These are phyloP conservation scores for Wickerhamomyces pijperi DNA, from an alignment of 805 yeast genomes.

Conservation along the genomic window DNA sequence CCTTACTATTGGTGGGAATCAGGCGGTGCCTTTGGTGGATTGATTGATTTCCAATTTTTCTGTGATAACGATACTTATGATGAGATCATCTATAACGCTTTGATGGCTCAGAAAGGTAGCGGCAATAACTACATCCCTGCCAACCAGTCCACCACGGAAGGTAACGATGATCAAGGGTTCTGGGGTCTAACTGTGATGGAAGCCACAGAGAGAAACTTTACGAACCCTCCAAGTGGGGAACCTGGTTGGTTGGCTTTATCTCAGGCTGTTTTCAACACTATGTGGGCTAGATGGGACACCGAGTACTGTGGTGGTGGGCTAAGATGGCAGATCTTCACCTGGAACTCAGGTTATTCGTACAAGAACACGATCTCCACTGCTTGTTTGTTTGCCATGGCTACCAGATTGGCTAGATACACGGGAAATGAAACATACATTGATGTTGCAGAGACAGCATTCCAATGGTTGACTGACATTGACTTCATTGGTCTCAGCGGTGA, in stretches of 20 bases:
- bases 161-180: slow-evolving; percentile 68
- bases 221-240: slow-evolving; percentile 34
- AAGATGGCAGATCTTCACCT: slow-evolving; percentile 64
- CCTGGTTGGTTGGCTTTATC: slow-evolving; percentile 49
- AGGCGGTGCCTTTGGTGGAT: slow-evolving; percentile 65
- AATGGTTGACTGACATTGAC: slow-evolving; percentile 43
- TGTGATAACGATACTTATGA: slow-evolving; percentile 64
- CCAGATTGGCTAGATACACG: slow-evolving; percentile 53
- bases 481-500: slow-evolving; percentile 28
- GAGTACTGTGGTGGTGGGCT: slow-evolving; percentile 50
- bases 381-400: slow-evolving; percentile 49
- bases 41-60: slow-evolving; percentile 64
- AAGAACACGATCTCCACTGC: slow-evolving; percentile 58
- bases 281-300: slow-evolving; percentile 52
- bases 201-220: slow-evolving; percentile 52
- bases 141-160: slow-evolving; percentile 57
- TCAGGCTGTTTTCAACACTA: slow-evolving; percentile 54
- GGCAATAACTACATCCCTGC: slow-evolving; percentile 49
- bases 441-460: slow-evolving; percentile 42
- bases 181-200: slow-evolving; percentile 62
- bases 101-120: slow-evolving; percentile 32
- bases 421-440: slow-evolving; percentile 43
- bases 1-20: slow-evolving; percentile 94
- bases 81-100: slow-evolving; percentile 46
- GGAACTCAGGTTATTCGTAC: slow-evolving; percentile 61